Base-by-base conservation (phyloP, 176 grass and related monocot species). In the Saccharum spontaneum region DNA sequence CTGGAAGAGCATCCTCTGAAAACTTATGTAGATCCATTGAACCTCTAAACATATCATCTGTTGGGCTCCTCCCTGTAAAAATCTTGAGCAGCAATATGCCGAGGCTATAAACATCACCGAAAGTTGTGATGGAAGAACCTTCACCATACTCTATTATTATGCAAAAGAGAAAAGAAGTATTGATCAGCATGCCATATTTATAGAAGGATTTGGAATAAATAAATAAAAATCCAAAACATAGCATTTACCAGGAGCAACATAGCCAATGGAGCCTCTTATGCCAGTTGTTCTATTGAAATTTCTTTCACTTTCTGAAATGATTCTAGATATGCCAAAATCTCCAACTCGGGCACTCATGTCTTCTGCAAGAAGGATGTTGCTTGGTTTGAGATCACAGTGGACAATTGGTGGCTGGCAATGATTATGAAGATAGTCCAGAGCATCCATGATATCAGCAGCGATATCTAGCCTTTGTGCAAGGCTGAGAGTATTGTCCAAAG, bases 321-420 rank as follows among this genome's bases (percentile, higher is more conserved):
- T 78, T 55, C 43, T 91, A 67, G 84, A 68, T 43, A 94, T 80
- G n/a, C 90, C 89, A 20, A 90, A 90, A 13, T 94, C 87, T 18
- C 72, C 84, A n/a, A 94, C 71, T 17, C 69, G 83, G 10, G 86
- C 88, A 8, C 59, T 80, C 68, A 90, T 79, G 14, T 90, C 72
- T 33, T 90, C n/a, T n/a, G 81, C 79, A 28, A 94, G 89, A 72
- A 91, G 79, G 15, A 94, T 85, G 3, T 94, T 94, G 36, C 89
- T 89, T 24, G 89, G 89, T 44, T 91, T 91, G 7, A 94, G 28
- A 86, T 94, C 86, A 20, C 89, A 89, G 30, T 94, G 92, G 2
- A 89, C 13, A 1, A 89, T 39, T 34, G 43, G 41, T 20, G 78
- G 77, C 1, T 76, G 0, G 30, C 82, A 52, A 6, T 80, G 67